Base-by-base conservation (phyloP, 164 flowering plant species). In the Akebia trifoliata region DNA sequence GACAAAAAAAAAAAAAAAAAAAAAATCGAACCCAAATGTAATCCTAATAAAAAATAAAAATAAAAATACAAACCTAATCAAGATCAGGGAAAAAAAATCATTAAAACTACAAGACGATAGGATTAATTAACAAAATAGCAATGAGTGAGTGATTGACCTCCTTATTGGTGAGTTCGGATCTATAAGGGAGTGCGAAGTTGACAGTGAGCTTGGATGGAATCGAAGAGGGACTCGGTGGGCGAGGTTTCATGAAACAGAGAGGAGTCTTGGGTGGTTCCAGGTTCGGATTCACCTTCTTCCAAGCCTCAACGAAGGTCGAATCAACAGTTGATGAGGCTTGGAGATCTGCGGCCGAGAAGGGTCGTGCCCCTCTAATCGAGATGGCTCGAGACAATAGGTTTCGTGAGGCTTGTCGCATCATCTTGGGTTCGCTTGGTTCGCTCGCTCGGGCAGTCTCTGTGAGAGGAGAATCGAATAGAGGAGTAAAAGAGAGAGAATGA, bases 141-240 rank as follows among this genome's bases (percentile, higher is more conserved):
- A 24, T 22, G 12, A 24, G 11, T 20, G 28, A 7, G 12, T 2
- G 3, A 50, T 59, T 9, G 24, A 86, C 95, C 95, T 87, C 88
- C 59, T 76, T 76, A 21, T 62, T 17, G 31, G 86, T 63, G 11
- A 81, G 70, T 69, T 82, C 81, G 14, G 87, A 82, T 4, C 76
- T 63, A 36, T 84, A 84, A 15, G 95, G 90, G 12, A 87, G 86
- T 36, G 79, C 84, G 60, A 87, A 82, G 50, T 82, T 87, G 75
- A 87, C 89, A 50, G 89, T 85, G 69, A 85, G 73, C 76, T 87
- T 87, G 37, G 85, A 50, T 0, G 91, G 91, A 47, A 85, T 66
- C 8, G 84, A 63, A 4, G 86, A 54, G 4, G 91, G 80, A 3
- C 71, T 66, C 4, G 82, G 46, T 0, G 95, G 95, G 8, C 78